Conservation (phyloP, 2,329 filamentous ascomycete species). For the Arthrobotrys conoides region DNA sequence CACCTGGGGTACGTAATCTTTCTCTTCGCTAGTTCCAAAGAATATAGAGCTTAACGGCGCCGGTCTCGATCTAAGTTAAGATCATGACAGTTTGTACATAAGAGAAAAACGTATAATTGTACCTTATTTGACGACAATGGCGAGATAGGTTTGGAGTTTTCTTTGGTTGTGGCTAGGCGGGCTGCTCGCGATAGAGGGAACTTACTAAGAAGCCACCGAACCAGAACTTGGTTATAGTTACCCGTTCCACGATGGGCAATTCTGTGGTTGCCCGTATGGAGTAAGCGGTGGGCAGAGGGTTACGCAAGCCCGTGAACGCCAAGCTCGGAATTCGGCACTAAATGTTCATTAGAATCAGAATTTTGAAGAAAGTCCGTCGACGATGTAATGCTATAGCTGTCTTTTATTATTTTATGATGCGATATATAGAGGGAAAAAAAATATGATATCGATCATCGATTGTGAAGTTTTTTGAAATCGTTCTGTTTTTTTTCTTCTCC, state of each 20-base stretch:
- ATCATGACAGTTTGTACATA: constrained; percentile 18
- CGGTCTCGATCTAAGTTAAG: constrained; percentile 6
- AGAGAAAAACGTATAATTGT: neutral
- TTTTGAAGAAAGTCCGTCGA: neutral
- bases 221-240: constrained; percentile 35
- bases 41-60: neutral
- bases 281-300: constrained; percentile 25
- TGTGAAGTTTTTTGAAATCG: too few relatives aligned
- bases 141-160: neutral
- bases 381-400: neutral
- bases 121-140: constrained; percentile 1
- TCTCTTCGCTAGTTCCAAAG: neutral
- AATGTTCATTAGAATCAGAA: neutral
- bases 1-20: constrained; percentile 32
- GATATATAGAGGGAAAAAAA: too few relatives aligned
- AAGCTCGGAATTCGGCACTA: constrained; percentile 46
- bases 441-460: too few relatives aligned
- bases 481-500: too few relatives aligned
- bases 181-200: constrained; percentile 7
- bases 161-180: constrained; percentile 6
- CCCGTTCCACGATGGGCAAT: constrained; percentile 28
- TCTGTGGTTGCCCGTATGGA: constrained; percentile 22
- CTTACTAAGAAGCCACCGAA: constrained; percentile 22
- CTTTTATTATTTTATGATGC: neutral
- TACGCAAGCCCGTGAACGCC: constrained; percentile 45